Evolutionary conservation across 1,139 yeast genomes (phyloP).

Genomic region (Nakaseomyces kungkrabaensis): DNA sequence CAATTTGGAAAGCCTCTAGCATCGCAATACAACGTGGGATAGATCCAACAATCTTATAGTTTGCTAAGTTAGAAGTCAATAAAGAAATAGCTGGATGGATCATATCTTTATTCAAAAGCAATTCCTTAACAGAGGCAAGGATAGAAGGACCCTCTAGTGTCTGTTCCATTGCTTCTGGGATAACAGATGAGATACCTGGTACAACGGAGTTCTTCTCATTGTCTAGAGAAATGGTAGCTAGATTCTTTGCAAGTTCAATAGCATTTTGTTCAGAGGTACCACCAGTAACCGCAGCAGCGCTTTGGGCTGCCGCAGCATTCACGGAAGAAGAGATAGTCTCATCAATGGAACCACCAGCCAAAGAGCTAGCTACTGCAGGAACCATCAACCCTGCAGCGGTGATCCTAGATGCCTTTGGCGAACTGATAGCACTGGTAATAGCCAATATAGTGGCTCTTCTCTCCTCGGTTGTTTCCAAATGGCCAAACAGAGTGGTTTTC

Average conservation of each 20-base stretch:
- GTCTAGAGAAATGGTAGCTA: conserved; percentile 23
- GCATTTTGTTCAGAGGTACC: conserved; percentile 9
- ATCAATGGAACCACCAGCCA: conserved; percentile 12
- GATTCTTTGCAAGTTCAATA: conserved; percentile 20
- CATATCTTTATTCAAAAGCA: conserved; percentile 34
- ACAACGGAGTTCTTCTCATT: conserved; percentile 21
- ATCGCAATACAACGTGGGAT: conserved; percentile 75
- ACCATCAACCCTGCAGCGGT: conserved; percentile 29
- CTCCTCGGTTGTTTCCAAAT: conserved; percentile 75
- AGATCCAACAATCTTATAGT: conserved; percentile 83
- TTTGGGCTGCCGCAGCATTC: conserved; percentile 10
- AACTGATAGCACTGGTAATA: conserved; percentile 29
- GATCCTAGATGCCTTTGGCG: conserved; percentile 26
- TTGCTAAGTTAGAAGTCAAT: conserved; percentile 70
- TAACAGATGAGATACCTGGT: conserved; percentile 27
- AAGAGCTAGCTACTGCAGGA: conserved; percentile 23
- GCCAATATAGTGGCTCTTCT: conserved; percentile 49
- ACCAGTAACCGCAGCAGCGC: conserved; percentile 7
- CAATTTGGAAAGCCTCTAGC: conserved; percentile 75
- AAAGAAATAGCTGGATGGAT: conserved; percentile 83
- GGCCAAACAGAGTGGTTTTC: conserved; percentile 60
- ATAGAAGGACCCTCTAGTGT: conserved; percentile 21
- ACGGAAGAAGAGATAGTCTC: conserved; percentile 15
- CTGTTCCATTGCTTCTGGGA: conserved; percentile 23
- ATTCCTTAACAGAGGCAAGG: conserved; percentile 25